Evolutionary conservation across 2,329 filamentous ascomycete genomes (phyloP), one percentile per base, ranked within the genome.

Genomic region (Penicillium verrucosum): DNA sequence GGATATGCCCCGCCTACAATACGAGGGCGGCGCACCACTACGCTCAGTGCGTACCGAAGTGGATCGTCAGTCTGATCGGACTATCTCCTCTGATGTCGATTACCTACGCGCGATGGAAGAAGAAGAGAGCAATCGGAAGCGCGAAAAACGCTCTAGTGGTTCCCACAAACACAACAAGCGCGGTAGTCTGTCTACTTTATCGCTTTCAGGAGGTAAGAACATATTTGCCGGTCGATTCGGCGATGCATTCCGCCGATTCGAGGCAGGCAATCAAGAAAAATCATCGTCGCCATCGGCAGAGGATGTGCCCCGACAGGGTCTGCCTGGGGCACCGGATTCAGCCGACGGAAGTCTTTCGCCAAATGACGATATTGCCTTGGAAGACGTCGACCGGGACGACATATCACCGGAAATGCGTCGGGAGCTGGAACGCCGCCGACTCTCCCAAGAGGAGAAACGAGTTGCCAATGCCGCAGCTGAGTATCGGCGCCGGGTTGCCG

Each of bases 231-330:
- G 92, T 25, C 91, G 89, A 65, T 97, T 97, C 71, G 91, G 92
- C 0, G 92, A 97, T 67, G 92, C 93, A 3, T 97, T 97, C 77
- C 91, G 93, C 68, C 84, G 89, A 6, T 97, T 97, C 65, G 94
- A 99, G 72, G 81, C 79, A 25, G 82, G 79, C 57, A 74, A 73
- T 58, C 67, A 65, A 41, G 69, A 75, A 12, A 73, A 73, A 44
- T 62, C 67, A 34, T 69, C 67, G 25, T 72, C 69, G 2, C 68
- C 72, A 7, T 73, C 81, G 74, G 65, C 75, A 2, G 78, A 79
- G 44, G 74, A 76, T 36, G 67, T 66, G n/a, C 75, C 77, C 47
- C 71, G 70, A 61, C 66, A 75, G 16, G 89, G 88, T 14, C 88
- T 90, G 0, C 90, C 92, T 50, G 85, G 86, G 68, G 85, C 86